phyloP scores from a whole-genome alignment of 306 rosid species.

The Acacia acuminata region DNA sequence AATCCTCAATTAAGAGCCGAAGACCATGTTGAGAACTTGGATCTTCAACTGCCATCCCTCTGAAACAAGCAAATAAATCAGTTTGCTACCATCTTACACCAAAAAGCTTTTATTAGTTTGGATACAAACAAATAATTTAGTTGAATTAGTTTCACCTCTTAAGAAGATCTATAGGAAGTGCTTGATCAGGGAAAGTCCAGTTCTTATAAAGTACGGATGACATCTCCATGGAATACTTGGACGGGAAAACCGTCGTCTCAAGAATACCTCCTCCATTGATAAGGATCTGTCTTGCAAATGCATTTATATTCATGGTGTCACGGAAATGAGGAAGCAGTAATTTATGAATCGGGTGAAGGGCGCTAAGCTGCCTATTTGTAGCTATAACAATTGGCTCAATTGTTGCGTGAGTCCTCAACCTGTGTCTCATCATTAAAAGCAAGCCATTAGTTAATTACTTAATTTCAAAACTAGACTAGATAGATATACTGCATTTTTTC shows the following conservation, averaged over 20 bases:
- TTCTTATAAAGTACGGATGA: constrained; percentile 65
- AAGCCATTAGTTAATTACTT: constrained; percentile 2
- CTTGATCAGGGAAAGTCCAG: constrained; percentile 75
- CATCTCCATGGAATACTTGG: constrained; percentile 71
- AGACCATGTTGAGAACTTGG: constrained; percentile 41
- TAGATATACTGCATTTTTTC: background rate
- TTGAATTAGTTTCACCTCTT: constrained; percentile 55
- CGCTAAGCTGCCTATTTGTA: constrained; percentile 70
- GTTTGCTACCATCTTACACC: background rate
- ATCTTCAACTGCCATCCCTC: constrained; percentile 63
- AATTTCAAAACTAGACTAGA: background rate
- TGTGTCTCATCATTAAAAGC: constrained; percentile 30
- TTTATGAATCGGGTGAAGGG: constrained; percentile 79
- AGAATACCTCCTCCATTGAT: constrained; percentile 71
- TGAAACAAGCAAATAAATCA: constrained; percentile 35
- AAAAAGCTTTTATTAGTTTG: background rate
- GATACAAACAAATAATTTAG: background rate
- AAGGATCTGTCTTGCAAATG: constrained; percentile 63
- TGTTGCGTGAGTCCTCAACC: constrained; percentile 67
- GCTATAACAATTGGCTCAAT: constrained; percentile 3
- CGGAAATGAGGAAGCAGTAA: constrained; percentile 75
- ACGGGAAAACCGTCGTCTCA: constrained; percentile 62
- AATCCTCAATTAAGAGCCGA: constrained; percentile 50
- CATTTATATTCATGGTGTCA: constrained; percentile 88
- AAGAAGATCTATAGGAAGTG: constrained; percentile 73